A percentile compares a stretch with the other conserved stretches of the same genome.
Conservation (phyloP, 225 moss, liverwort and hornwort species). For the Physcomitrellopsis africana region DNA sequence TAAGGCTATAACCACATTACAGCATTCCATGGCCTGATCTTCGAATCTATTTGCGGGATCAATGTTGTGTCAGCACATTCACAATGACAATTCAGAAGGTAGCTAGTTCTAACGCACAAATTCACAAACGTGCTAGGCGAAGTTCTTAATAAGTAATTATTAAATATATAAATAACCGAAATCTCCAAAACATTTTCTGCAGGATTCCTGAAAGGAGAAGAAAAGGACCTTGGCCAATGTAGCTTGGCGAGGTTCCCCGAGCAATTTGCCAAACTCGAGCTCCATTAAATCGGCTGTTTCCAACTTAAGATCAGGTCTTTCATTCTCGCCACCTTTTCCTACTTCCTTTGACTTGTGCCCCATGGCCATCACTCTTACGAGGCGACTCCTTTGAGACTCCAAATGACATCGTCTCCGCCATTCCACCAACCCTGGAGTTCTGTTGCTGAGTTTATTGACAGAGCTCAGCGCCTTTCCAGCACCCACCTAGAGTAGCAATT, state of each 20-base stretch:
- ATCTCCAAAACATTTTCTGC: not conserved
- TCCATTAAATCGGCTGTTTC: constrained; percentile 71
- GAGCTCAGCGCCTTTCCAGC: constrained; percentile 25
- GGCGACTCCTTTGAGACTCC: constrained; percentile 29
- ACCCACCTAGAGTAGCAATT: constrained; percentile 38
- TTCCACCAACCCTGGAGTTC: constrained; percentile 29
- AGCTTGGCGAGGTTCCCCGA: constrained; percentile 75
- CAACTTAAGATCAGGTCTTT: constrained; percentile 57
- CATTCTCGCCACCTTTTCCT: constrained; percentile 35
- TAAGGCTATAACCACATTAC: constrained; percentile 18
- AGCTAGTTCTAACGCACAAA: not conserved
- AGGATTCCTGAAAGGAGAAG: not conserved
- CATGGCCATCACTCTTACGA: constrained; percentile 46
- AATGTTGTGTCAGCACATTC: not conserved
- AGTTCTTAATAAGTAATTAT: no score
- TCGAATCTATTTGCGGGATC: not conserved
- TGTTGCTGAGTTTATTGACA: constrained; percentile 28
- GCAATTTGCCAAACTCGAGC: constrained; percentile 77
- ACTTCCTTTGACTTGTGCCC: constrained; percentile 41
- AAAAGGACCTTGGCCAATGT: constrained; percentile 70
- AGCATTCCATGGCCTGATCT: not conserved
- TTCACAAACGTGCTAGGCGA: not conserved
- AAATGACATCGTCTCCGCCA: constrained; percentile 36
- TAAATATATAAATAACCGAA: no score
- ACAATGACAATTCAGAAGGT: not conserved